These are phyloP conservation scores for Phytophthora tubulina DNA, from an alignment of 352 stramenopile genomes.

Conservation along the genomic window DNA sequence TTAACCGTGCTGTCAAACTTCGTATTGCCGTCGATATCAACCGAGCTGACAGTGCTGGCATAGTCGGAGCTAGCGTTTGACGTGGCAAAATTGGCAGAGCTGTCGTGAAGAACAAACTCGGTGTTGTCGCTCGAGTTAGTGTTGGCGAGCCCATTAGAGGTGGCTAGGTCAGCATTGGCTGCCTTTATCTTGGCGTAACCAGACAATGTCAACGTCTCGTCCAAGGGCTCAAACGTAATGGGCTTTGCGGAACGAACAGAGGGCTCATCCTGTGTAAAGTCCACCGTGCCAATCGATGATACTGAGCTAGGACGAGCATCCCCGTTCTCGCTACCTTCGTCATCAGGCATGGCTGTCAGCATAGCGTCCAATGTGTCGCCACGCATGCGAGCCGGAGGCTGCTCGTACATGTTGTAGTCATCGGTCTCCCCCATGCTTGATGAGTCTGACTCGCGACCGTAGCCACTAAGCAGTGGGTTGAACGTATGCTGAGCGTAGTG, in stretches of 20 bases:
- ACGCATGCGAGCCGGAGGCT: constrained; percentile 41
- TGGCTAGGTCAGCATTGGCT: constrained; percentile 9
- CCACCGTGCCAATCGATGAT: constrained; percentile 67
- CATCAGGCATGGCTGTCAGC: constrained; percentile 31
- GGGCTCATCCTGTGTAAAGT: constrained; percentile 57
- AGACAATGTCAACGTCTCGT: constrained; percentile 52
- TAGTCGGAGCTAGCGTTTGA: constrained; percentile 43
- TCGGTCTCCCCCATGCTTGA: constrained; percentile 65
- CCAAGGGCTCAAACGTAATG: constrained; percentile 41
- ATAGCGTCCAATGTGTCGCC: constrained; percentile 42
- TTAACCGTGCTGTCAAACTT: constrained; percentile 37
- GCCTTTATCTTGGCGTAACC: constrained; percentile 30
- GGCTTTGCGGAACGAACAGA: constrained; percentile 41
- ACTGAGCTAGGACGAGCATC: constrained; percentile 45
- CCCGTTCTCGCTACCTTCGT: constrained; percentile 32
- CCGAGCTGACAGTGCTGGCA: constrained; percentile 45
- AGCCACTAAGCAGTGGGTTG: constrained; percentile 49
- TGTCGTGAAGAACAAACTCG: constrained; percentile 44
- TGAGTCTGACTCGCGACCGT: constrained; percentile 65
- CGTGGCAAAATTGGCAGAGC: constrained; percentile 30
- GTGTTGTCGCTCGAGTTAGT: constrained; percentile 43
- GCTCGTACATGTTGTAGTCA: constrained; percentile 62
- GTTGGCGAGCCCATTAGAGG: constrained; percentile 25
- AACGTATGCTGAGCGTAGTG: constrained; percentile 51
- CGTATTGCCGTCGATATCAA: constrained; percentile 42